Base-by-base conservation (phyloP, 768 basidiomycete genomes). In the Imleria badia region DNA sequence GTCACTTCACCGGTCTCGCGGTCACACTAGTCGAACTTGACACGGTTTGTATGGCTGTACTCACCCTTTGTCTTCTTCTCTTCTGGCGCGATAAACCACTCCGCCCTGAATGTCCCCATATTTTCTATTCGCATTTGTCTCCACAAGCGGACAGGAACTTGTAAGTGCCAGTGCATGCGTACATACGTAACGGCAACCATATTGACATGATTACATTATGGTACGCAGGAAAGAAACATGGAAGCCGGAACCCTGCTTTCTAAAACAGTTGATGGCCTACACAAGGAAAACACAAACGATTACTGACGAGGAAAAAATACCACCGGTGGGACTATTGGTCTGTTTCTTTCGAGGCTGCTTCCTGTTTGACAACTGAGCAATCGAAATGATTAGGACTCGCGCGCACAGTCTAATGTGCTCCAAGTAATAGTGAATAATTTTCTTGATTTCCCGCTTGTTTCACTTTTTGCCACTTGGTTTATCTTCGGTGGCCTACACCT, bases 41-140 rank as follows among this genome's bases (percentile, higher is more conserved):
- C n/a, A 51, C 36, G 9, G 11, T 51, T 6, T 45, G 35, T 30
- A 39, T 55, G 43, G 35, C 43, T 12, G 22, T 20, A 1, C 43
- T 55, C 20, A 22, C 48, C 2, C 20, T 51, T 14, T 19, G 33
- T 20, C 22, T 40, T 14, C n/a, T 55, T 40, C 38, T 34, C 22
- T 40, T 55, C 6, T 55, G 48, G 54, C 40, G 34, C 43, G 9
- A 45, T n/a, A 55, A 55, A 30, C 48, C 54, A 34, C 20, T 48
- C 9, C 8, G 40, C 9, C 40, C 46, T 1, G 15, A 22, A 20
- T 30, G 30, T 29, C 42, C 42, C 5, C 30, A 50, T 15, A 45
- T 39, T 17, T 50, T 55, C 22, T 50, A 50, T 22, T 50, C 42
- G 2, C 42, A 20, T 19, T 6, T 3, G 10, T 8, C 29, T 8